These are phyloP conservation scores for Colletotrichum tanaceti DNA, from an alignment of 2,329 filamentous ascomycete species.

Conservation along the genomic window DNA sequence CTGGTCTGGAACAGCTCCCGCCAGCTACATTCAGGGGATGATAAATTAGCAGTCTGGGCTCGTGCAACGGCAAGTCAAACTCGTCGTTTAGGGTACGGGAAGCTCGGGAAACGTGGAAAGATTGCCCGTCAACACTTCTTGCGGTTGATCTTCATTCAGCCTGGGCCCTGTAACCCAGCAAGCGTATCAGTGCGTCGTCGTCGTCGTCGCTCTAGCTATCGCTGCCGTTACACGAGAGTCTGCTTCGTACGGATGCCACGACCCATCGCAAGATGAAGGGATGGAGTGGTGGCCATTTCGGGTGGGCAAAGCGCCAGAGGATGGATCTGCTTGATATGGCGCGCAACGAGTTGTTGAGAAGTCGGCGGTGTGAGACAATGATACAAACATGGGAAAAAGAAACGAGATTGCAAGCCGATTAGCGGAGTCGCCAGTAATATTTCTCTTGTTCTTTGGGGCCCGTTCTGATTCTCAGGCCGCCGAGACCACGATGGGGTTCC, in stretches of 20 bases:
- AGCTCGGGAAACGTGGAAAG: conserved; percentile 26
- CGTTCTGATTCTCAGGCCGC: background rate
- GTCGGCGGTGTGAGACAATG: conserved; percentile 5
- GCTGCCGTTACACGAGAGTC: background rate
- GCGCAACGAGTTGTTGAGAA: conserved; percentile 4
- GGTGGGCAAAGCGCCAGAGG: background rate
- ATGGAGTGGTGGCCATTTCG: background rate
- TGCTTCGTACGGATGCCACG: background rate
- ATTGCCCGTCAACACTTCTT: conserved; percentile 10
- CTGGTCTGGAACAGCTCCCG: background rate
- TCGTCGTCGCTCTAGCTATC: background rate
- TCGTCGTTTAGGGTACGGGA: conserved; percentile 12
- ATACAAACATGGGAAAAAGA: background rate
- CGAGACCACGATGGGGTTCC: background rate
- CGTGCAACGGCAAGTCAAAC: conserved; percentile 16
- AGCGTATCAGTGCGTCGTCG: background rate
- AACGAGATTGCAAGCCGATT: background rate
- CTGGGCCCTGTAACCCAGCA: conserved; percentile 4
- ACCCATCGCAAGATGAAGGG: background rate
- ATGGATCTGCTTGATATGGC: background rate
- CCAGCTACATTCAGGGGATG: background rate
- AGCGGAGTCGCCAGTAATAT: background rate
- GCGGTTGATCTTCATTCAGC: conserved; percentile 22
- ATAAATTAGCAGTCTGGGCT: conserved; percentile 13
- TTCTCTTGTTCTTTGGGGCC: background rate